A percentile compares a stretch with the other conserved stretches of the same genome.
phyloP scores from a whole-genome alignment of 2,329 filamentous ascomycete species.

The Xylariaceae sp. region DNA sequence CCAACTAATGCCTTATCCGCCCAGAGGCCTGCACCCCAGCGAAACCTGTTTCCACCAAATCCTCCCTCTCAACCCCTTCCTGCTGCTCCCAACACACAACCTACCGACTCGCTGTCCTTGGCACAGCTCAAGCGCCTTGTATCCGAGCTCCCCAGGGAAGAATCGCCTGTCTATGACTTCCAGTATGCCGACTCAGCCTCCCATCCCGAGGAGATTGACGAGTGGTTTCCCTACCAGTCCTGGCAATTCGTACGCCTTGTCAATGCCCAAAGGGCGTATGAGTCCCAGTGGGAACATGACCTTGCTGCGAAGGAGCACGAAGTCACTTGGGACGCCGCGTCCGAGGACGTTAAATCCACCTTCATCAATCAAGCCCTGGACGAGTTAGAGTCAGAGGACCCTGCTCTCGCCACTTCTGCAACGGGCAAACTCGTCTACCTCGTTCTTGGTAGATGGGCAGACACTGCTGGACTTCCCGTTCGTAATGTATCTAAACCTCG shows the following conservation, averaged over 20 bases:
- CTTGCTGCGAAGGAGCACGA: slow-evolving; percentile 37
- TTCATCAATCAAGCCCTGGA: slow-evolving; percentile 54
- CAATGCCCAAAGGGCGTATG: slow-evolving; percentile 69
- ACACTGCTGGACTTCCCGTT: slow-evolving; percentile 51
- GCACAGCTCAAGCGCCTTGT: slow-evolving; percentile 68
- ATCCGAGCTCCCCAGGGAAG: slow-evolving; percentile 63
- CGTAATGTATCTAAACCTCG: slow-evolving; percentile 41
- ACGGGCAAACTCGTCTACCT: slow-evolving; percentile 56
- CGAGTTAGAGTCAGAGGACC: slow-evolving; percentile 40
- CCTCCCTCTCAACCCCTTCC: slow-evolving; percentile 29
- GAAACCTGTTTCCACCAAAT: slow-evolving; percentile 28
- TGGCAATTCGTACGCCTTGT: slow-evolving; percentile 77
- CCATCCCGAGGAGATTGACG: slow-evolving; percentile 84
- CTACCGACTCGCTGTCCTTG: slow-evolving; percentile 66
- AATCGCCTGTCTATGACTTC: slow-evolving; percentile 78
- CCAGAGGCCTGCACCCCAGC: slow-evolving; percentile 29
- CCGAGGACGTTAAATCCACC: slow-evolving; percentile 46
- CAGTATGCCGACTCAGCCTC: slow-evolving; percentile 66
- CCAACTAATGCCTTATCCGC: slow-evolving; percentile 17
- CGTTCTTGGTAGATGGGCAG: slow-evolving; percentile 63
- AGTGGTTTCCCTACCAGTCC: slow-evolving; percentile 93
- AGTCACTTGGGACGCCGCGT: slow-evolving; percentile 61
- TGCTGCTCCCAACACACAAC: slow-evolving; percentile 30
- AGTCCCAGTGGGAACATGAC: slow-evolving; percentile 64
- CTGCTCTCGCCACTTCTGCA: slow-evolving; percentile 45